These are phyloP conservation scores for Trichoderma harzianum DNA, from an alignment of 2,329 filamentous ascomycete species.

Conservation along the genomic window DNA sequence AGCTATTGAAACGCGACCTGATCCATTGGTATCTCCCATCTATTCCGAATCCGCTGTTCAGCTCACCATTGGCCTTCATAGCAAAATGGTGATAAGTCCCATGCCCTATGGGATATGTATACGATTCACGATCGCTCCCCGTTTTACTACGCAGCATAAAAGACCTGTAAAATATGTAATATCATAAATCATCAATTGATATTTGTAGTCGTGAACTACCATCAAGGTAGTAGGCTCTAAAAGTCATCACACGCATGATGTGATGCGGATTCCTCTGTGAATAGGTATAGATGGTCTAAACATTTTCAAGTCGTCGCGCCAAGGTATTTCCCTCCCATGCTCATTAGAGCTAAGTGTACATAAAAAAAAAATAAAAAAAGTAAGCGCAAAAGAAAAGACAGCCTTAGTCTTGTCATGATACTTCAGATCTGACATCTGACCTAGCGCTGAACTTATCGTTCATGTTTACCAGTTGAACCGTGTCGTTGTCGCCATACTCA, in stretches of 20 bases:
- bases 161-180: not conserved
- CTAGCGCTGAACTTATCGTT: conserved; percentile 14
- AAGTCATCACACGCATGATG: not conserved
- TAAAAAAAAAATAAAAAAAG: not conserved
- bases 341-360: not conserved
- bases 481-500: conserved; percentile 26
- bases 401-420: not conserved
- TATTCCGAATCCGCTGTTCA: not conserved
- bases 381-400: not conserved
- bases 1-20: not conserved
- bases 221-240: not conserved
- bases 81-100: not conserved
- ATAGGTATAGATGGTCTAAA: not conserved
- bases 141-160: not conserved
- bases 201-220: not conserved
- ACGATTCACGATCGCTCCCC: not conserved
- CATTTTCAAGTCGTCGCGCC: not conserved
- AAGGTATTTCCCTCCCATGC: not conserved
- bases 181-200: not conserved
- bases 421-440: conserved; percentile 5
- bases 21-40: not conserved
- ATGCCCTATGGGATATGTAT: not conserved
- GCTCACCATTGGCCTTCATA: no score
- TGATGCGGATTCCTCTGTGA: not conserved
- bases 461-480: conserved; percentile 16